Base-by-base conservation (phyloP, 1,284 basidiomycete genomes). In the Heterobasidion occidentale region DNA sequence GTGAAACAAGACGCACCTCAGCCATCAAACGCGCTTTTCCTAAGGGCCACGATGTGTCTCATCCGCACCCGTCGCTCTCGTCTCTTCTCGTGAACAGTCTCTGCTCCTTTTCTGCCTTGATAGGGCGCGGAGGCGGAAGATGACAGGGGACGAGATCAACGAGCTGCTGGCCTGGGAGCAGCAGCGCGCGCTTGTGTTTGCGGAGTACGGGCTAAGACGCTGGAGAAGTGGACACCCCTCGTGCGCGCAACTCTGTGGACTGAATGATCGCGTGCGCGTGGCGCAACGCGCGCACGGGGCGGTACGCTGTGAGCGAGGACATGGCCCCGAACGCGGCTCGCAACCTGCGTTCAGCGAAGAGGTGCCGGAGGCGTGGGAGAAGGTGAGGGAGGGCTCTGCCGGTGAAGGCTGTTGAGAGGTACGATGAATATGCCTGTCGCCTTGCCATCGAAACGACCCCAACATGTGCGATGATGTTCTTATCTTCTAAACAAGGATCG, bases 121-220 rank as follows among this genome's bases (percentile, higher is more conserved):
- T 27, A 1, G 81, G 17, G 81, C 81, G 17, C 75, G 82, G 19
- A 83, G 81, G 81, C 76, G 77, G 3, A 83, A 84, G 64, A 83
- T 83, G 81, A 81, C 79, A 7, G 81, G 83, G 60, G 81, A 81
- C 1, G 71, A 82, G 61, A 83, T 84, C 60, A 84, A 84, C 70
- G 79, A 83, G 61, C 72, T 84, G 8, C 72, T 83, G 36, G 78
- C 83, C 58, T 84, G 81, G 81, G 76, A 83, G 61, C 81, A 83
- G 62, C 75, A 76, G 0, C 81, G 83, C 62, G 80, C 81, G 1
- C 68, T 84, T 44, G 68, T 82, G 4, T 82, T 84, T 62, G 81
- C 81, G 0, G 69, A 77, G 60, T 81, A 82, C 70, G 78, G 81
- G 79, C 42, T 9, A n/a, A 17, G 20, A 49, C 45, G 19, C 65